Evolutionary conservation across 2,329 filamentous ascomycete genomes (phyloP).

Genomic region (Penicillium sumatraense): DNA sequence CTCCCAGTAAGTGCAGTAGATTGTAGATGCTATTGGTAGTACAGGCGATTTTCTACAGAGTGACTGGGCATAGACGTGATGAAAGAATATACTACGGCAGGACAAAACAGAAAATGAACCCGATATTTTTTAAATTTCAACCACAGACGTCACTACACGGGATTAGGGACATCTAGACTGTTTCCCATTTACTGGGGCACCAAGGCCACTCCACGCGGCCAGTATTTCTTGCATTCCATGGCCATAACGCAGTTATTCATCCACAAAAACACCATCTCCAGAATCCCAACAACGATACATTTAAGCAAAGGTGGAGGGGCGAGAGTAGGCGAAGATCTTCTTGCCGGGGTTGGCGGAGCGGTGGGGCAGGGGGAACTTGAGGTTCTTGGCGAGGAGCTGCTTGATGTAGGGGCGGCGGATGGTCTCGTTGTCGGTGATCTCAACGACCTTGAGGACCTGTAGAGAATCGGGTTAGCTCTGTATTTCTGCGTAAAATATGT

Average conservation of each 20-base stretch:
- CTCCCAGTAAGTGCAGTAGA: no score
- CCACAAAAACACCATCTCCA: slow-evolving; percentile 41
- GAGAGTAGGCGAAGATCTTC: slow-evolving; percentile 91
- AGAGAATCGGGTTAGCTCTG: slow-evolving; percentile 22
- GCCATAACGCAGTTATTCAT: slow-evolving; percentile 49
- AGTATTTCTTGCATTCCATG: slow-evolving; percentile 47
- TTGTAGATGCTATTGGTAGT: no score
- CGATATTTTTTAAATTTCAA: slow-evolving; percentile 46
- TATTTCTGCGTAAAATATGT: not conserved
- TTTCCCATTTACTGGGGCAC: slow-evolving; percentile 41
- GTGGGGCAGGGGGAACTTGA: slow-evolving; percentile 99
- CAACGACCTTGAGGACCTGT: slow-evolving; percentile 97
- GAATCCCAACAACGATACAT: slow-evolving; percentile 48
- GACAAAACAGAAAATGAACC: slow-evolving; percentile 25
- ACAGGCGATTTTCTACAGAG: not conserved
- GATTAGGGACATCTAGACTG: slow-evolving; percentile 47
- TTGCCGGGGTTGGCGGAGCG: slow-evolving; percentile 83
- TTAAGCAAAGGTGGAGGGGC: slow-evolving; percentile 98
- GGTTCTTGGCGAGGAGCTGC: slow-evolving; percentile 92
- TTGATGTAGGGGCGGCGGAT: slow-evolving; percentile 99
- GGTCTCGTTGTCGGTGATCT: slow-evolving; percentile 92
- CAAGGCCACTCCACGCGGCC: slow-evolving; percentile 41
- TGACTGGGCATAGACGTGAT: not conserved
- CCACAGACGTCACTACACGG: slow-evolving; percentile 45
- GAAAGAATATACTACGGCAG: not conserved